These are phyloP conservation scores for Boehmeria nivea DNA, from an alignment of 306 rosid genomes.

Conservation along the genomic window DNA sequence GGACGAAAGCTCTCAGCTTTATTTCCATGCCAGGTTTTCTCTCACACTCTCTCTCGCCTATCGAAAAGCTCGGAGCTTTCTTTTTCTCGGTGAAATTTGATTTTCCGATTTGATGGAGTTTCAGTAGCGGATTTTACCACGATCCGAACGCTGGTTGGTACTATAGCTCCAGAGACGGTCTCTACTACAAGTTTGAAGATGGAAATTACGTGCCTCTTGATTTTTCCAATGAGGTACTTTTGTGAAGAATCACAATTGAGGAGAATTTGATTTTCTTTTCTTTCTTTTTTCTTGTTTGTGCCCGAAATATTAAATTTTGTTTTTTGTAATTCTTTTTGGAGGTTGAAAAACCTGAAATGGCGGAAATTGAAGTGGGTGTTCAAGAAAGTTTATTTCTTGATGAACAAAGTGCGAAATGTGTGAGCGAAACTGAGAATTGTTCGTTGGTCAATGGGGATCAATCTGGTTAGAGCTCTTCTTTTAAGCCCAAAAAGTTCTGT, in stretches of 20 bases:
- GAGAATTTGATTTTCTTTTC: neutral
- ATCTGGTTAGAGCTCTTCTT: constrained; percentile 13
- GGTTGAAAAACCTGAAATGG: constrained; percentile 34
- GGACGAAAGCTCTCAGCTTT: constrained; percentile 70
- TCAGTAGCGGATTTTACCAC: constrained; percentile 83
- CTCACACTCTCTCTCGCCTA: neutral
- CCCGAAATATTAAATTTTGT: neutral
- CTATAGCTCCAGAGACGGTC: constrained; percentile 60
- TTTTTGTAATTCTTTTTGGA: constrained; percentile 2
- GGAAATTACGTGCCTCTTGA: constrained; percentile 73
- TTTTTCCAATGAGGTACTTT: constrained; percentile 36
- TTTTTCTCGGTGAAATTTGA: neutral
- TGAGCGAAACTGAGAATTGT: constrained; percentile 21
- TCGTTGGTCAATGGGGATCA: constrained; percentile 23
- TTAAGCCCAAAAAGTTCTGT: constrained; percentile 20
- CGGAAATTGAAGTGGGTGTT: constrained; percentile 23
- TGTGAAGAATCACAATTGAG: neutral
- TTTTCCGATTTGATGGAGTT: neutral
- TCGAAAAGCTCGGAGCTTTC: neutral
- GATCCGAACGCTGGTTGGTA: constrained; percentile 91
- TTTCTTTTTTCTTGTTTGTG: neutral
- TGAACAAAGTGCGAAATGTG: constrained; percentile 13
- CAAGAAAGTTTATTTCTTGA: constrained; percentile 25
- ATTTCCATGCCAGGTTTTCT: constrained; percentile 67
- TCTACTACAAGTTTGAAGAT: constrained; percentile 70